phyloP scores from a whole-genome alignment of 2,329 filamentous ascomycete genomes.

The Botryotinia calthae region DNA sequence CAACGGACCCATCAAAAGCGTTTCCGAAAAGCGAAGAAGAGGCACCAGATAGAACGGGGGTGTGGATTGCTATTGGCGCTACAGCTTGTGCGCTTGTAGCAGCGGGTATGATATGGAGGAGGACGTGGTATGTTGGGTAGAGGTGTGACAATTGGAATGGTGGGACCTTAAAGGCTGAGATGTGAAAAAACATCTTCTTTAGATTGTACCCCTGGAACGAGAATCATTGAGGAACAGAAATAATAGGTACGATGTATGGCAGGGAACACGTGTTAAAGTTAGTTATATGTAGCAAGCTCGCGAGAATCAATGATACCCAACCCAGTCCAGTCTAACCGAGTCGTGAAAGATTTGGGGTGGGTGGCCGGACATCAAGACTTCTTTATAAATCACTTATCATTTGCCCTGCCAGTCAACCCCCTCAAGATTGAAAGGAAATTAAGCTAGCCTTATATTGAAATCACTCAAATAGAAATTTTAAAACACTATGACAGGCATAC shows the following conservation, averaged over 20 bases:
- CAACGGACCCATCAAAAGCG: slow-evolving; percentile 81
- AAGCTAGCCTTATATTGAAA: neutral
- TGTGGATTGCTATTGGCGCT: slow-evolving; percentile 83
- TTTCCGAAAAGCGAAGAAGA: slow-evolving; percentile 91
- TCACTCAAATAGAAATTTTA: neutral
- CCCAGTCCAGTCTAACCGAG: neutral
- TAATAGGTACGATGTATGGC: neutral
- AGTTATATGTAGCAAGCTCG: neutral
- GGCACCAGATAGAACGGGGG: slow-evolving; percentile 73
- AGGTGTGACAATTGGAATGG: no score
- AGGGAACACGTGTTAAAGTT: neutral
- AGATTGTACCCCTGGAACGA: neutral
- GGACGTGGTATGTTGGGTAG: slow-evolving; percentile 34
- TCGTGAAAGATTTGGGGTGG: neutral
- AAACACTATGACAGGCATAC: neutral
- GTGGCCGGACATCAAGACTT: neutral
- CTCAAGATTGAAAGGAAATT: neutral
- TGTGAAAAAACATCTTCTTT: neutral
- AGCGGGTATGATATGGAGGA: slow-evolving; percentile 63
- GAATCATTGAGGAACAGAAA: neutral
- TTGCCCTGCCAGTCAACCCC: neutral
- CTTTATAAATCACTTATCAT: neutral
- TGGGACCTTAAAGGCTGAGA: neutral
- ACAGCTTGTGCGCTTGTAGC: slow-evolving; percentile 61
- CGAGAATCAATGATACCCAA: slow-evolving; percentile 7